Evolutionary conservation across 176 grass and related monocot species (phyloP), one percentile per base, ranked within the genome.

Genomic region (Eleusine indica): DNA sequence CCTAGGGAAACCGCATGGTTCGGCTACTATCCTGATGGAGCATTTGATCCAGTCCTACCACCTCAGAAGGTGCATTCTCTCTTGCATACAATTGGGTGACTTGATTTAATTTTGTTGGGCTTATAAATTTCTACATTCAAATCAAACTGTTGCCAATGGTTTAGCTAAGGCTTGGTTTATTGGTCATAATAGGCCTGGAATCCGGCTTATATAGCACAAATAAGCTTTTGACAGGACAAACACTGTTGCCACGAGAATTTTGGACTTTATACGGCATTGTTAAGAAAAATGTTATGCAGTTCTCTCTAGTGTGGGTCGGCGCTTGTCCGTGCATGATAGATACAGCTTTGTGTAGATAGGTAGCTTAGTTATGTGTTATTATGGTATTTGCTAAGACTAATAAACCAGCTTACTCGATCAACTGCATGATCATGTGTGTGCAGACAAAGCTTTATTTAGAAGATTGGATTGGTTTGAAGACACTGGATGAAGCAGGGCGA

Each of bases 1-100:
- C 96, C 96, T 46, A 85, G 87, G 48, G 96, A 95, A 86, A 98
- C 96, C 21, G 79, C 96, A 15, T 98, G 96, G 92, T 98, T 98
- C 86, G 96, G 96, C 77, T 98, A 93, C 76, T 98, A 95, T 40
- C 92, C 96, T 53, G 96, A 98, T 88, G 96, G 96, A 54, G 78
- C 87, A 56, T 98, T 93, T 70, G 79, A 75, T 35, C 76, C 88
- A 10, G 73, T 91, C 47, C 77, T 94, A 32, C 68, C 92, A 63
- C 92, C 92, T 71, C 81, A 89, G 37, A 63, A 94, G 89, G 92
- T 91, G 30, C 63, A 21, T 17, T 7, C 16, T 22, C 21, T 29
- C 67, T 19, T 77, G 10, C 53, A 66, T 48, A 32, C 67, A 9
- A 9, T 12, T 37, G 2, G 18, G 57, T 18, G 2, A 76, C 10